Percentiles rank a stretch among this genome's conserved stretches.
These are phyloP conservation scores for Tardiomyces digboiensis DNA, from an alignment of 1,139 yeast species.

Conservation along the genomic window DNA sequence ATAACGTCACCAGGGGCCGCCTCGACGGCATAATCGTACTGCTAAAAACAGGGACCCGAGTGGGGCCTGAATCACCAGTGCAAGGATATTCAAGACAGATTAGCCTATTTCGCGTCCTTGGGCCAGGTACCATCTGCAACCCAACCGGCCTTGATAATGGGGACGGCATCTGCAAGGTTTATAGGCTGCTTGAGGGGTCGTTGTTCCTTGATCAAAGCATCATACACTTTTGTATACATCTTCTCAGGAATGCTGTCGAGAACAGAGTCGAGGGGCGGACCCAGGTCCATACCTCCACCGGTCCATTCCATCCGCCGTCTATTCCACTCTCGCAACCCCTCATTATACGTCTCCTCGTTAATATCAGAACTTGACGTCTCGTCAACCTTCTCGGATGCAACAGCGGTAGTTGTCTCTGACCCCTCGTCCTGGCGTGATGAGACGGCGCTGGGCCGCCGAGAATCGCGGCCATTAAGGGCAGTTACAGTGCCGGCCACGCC, in stretches of 20 bases:
- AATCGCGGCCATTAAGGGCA: neutral
- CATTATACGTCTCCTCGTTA: slow-evolving; percentile 12
- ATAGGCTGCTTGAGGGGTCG: slow-evolving; percentile 41
- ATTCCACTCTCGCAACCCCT: slow-evolving; percentile 15
- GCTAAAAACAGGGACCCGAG: too few relatives aligned
- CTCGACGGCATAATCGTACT: too few relatives aligned
- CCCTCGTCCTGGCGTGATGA: neutral
- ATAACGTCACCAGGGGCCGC: too few relatives aligned
- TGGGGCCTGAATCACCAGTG: neutral
- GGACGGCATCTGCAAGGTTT: slow-evolving; percentile 43
- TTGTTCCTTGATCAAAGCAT: slow-evolving; percentile 40
- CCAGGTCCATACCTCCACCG: slow-evolving; percentile 9
- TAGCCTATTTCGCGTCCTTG: slow-evolving; percentile 11
- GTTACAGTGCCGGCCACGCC: neutral
- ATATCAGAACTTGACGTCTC: neutral
- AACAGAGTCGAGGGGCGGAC: slow-evolving; percentile 10
- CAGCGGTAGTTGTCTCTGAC: neutral
- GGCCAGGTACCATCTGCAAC: slow-evolving; percentile 34
- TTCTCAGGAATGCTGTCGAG: slow-evolving; percentile 20
- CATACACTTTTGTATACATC: slow-evolving; percentile 33
- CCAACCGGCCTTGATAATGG: slow-evolving; percentile 57
- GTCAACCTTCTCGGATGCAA: neutral
- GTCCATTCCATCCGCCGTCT: slow-evolving; percentile 15
- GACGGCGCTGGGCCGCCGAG: slow-evolving; percentile 1
- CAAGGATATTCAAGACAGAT: slow-evolving; percentile 8